Conservation (phyloP, 352 stramenopile species). For the Phytophthora pinifolia region DNA sequence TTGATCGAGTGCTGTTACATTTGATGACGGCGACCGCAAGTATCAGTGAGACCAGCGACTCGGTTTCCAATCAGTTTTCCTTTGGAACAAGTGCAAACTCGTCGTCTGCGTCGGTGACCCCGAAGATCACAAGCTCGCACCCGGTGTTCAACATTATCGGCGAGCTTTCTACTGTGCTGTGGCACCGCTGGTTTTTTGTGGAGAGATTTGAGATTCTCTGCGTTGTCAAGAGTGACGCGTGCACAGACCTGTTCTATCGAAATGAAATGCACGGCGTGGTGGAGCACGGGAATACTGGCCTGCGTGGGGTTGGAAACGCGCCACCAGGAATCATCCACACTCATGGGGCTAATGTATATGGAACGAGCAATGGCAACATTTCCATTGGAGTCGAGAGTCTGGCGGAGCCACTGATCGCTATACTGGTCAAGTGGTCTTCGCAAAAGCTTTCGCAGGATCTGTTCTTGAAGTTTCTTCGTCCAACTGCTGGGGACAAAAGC, state of each 20-base stretch:
- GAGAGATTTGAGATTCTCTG: conserved; percentile 85
- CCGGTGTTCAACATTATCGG: conserved; percentile 91
- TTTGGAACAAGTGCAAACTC: conserved; percentile 57
- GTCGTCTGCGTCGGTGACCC: conserved; percentile 23
- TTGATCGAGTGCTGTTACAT: conserved; percentile 82
- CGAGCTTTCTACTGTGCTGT: conserved; percentile 82
- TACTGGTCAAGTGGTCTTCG: conserved; percentile 76
- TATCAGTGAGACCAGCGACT: conserved; percentile 40
- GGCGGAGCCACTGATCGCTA: conserved; percentile 50
- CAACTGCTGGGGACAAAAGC: conserved; percentile 27
- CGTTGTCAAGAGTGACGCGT: conserved; percentile 70
- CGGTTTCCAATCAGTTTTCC: conserved; percentile 66
- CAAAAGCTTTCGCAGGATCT: conserved; percentile 77
- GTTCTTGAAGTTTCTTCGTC: conserved; percentile 77
- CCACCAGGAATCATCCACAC: conserved; percentile 37
- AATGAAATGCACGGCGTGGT: conserved; percentile 35
- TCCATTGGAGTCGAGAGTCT: conserved; percentile 59
- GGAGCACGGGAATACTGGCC: conserved; percentile 30
- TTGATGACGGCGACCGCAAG: conserved; percentile 75
- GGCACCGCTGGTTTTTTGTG: conserved; percentile 90
- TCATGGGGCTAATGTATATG: conserved; percentile 41
- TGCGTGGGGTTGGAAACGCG: conserved; percentile 19
- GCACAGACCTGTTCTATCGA: conserved; percentile 65
- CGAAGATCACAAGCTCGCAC: conserved; percentile 57
- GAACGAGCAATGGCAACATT: conserved; percentile 22